phyloP scores from a whole-genome alignment of 108 stramenopile species.

The Cylindrotheca closterium region DNA sequence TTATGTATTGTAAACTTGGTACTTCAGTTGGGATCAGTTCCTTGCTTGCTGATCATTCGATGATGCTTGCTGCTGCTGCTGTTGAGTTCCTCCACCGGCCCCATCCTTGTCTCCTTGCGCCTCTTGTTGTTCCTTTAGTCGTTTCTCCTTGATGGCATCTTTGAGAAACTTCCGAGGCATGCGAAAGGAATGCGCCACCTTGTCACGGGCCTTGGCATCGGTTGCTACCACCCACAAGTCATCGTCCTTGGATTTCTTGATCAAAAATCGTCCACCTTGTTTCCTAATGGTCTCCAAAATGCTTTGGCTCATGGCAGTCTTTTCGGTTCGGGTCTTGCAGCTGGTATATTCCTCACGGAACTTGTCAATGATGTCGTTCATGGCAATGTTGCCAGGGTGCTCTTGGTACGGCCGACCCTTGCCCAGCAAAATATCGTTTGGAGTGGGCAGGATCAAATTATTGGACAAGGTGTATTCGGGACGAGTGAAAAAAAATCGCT shows the following conservation, averaged over 20 bases:
- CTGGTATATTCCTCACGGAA: neutral
- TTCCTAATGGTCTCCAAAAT: neutral
- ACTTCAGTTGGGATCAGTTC: too few species aligned
- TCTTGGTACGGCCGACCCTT: constrained; percentile 11
- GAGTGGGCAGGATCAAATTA: neutral
- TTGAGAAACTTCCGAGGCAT: neutral
- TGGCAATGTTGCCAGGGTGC: neutral
- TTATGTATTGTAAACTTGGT: too few species aligned
- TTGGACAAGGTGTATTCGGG: neutral
- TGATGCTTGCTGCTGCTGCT: neutral
- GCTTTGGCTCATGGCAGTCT: neutral
- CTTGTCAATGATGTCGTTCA: neutral
- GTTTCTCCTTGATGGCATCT: neutral
- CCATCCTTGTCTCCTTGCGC: neutral
- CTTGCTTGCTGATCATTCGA: neutral
- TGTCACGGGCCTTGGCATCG: neutral
- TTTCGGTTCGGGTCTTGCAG: neutral
- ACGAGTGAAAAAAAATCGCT: neutral
- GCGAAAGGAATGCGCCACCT: neutral
- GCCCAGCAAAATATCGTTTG: constrained; percentile 14
- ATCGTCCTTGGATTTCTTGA: neutral
- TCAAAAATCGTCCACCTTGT: neutral
- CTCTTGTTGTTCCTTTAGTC: neutral
- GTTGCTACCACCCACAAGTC: neutral
- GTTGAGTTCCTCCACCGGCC: neutral